Percentiles rank a stretch among this genome's conserved stretches.
Evolutionary conservation across 371 early-diverging fungal genomes (phyloP).

Genomic region (Amoeboaphelidium protococcarum): DNA sequence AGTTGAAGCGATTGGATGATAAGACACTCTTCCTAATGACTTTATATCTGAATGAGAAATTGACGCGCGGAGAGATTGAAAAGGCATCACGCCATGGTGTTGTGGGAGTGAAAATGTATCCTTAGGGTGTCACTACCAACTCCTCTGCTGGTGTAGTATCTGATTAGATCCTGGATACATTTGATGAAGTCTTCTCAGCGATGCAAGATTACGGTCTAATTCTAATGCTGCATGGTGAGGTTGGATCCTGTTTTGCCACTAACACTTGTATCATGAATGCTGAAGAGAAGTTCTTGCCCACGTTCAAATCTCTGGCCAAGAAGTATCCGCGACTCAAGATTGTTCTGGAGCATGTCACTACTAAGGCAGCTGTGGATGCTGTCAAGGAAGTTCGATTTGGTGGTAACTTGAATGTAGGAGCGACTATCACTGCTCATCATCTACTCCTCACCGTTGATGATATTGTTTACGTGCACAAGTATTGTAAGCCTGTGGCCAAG

Average conservation of each 20-base stretch:
- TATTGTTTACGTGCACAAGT: slow-evolving; percentile 89
- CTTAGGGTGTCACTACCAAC: slow-evolving; percentile 93
- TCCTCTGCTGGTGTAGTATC: slow-evolving; percentile 74
- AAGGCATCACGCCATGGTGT: slow-evolving; percentile 65
- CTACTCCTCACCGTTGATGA: slow-evolving; percentile 70
- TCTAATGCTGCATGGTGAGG: slow-evolving; percentile 83
- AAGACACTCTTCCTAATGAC: slow-evolving; percentile 72
- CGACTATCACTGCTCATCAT: slow-evolving; percentile 86
- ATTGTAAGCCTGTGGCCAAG: slow-evolving; percentile 95
- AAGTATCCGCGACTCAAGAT: slow-evolving; percentile 79
- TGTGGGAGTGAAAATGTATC: slow-evolving; percentile 84
- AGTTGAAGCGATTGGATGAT: slow-evolving; percentile 56
- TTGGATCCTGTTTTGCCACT: slow-evolving; percentile 53
- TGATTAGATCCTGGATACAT: slow-evolving; percentile 52
- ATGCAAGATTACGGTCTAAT: slow-evolving; percentile 85
- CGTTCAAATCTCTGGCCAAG: slow-evolving; percentile 47
- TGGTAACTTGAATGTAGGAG: slow-evolving; percentile 72
- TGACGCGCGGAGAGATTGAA: slow-evolving; percentile 66
- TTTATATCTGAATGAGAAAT: slow-evolving; percentile 55
- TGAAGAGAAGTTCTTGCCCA: slow-evolving; percentile 65
- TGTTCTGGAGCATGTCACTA: slow-evolving; percentile 87
- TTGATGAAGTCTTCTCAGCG: slow-evolving; percentile 72
- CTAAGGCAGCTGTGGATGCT: slow-evolving; percentile 68
- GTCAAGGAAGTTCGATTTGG: slow-evolving; percentile 60
- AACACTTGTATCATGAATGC: slow-evolving; percentile 84